Base-by-base conservation (phyloP, 2,329 filamentous ascomycete genomes). In the Lachnellula cervina region DNA sequence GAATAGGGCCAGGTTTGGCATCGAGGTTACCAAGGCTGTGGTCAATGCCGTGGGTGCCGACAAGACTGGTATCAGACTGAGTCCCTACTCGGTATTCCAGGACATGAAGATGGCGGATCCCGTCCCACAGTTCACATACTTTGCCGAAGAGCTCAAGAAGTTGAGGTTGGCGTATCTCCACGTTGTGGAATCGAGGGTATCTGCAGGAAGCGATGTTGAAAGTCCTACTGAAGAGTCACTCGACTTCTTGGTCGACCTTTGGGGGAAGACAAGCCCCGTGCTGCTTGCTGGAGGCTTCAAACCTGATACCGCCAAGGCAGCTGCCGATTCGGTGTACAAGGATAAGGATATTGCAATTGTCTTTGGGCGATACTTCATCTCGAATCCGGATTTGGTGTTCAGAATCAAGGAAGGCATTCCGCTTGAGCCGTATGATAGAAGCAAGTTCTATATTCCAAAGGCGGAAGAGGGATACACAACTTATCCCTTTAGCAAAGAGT, bases 51-150 rank as follows among this genome's bases (percentile, higher is more conserved):
- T 76, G 42, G 62, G 62, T 19, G 21, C 55, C 34, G 38, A 58
- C 5, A 71, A 74, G 5, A 73, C 77, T 2, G 81, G 76, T 0
- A 76, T 86, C 35, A 78, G 84, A 0, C 70, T 88, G 2, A 80
- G 76, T 5, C 85, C 85, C 0, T 87, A 77, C 72, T 79, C 76
- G 51, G 70, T 71, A 0, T 87, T 82, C 70, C 81, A 87, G 58
- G 58, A 51, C 14, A 62, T 60, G 59, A 69, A 72, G 11, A 75
- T 77, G 60, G 74, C 73, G 25, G 71, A 74, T 52, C 75, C 75
- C 1, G 72, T 73, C 55, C 63, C 66, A 23, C 71, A 77, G 63
- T 80, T 77, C 74, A 68, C 71, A 32, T 32, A 32, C 9, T 65
- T 79, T 4, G 77, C 74, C 59, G 64, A 69, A 42, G 65, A 71